Conservation (phyloP, 306 rosid species). For the Sicyos edulis region DNA sequence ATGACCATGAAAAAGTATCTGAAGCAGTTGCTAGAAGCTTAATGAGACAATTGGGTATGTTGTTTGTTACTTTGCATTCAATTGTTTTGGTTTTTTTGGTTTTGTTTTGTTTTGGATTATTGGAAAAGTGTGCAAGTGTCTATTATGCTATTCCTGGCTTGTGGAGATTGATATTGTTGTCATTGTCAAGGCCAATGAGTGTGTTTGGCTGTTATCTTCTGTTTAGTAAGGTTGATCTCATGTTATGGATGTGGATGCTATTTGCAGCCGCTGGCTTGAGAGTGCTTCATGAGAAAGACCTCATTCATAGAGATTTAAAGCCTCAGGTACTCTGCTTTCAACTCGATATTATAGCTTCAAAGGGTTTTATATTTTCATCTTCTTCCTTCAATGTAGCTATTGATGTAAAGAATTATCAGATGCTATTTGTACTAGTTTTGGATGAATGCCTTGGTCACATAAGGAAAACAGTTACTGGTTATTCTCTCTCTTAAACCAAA, state of each 20-base stretch:
- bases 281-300: slow-evolving; percentile 82
- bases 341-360: slow-evolving; percentile 60
- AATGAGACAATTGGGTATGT: slow-evolving; percentile 82
- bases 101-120: slow-evolving; percentile 13
- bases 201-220: neutral
- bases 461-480: no score
- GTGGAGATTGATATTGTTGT: neutral
- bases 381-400: neutral
- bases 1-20: slow-evolving; percentile 60
- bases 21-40: slow-evolving; percentile 71
- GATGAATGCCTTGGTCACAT: neutral
- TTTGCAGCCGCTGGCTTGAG: slow-evolving; percentile 74
- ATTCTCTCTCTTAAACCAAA: no score
- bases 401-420: neutral
- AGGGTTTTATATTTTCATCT: slow-evolving; percentile 24
- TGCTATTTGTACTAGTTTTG: neutral
- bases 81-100: neutral
- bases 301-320: slow-evolving; percentile 93
- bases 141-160: neutral
- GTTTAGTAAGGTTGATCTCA: slow-evolving; percentile 15
- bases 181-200: neutral
- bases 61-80: slow-evolving; percentile 15
- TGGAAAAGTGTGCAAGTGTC: neutral
- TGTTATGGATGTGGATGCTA: slow-evolving; percentile 22
- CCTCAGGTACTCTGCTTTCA: slow-evolving; percentile 61